Base-by-base conservation (phyloP, 371 early-diverging fungal species). In the Circinella umbellata region DNA sequence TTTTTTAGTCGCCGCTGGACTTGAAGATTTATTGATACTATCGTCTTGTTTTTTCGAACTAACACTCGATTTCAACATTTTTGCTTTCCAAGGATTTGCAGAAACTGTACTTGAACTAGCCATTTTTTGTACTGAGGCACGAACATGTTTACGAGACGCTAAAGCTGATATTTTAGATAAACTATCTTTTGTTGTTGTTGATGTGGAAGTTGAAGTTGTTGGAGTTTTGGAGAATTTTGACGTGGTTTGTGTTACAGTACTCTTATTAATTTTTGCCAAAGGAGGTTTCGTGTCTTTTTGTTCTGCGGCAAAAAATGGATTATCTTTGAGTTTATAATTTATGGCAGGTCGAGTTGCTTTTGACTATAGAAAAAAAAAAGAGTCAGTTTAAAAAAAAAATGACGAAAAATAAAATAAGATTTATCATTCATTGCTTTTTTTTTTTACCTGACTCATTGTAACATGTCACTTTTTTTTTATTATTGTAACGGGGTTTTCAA, bases 271-370 rank as follows among this genome's bases (percentile, higher is more conserved):
- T 36, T 48, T 64, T 27, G 48, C 65, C 53, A 64, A 42, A 57
- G 67, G 60, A 14, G 68, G 68, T 68, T 62, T 63, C 53, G 63
- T 53, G 53, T 68, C 63, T 57, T 57, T 57, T 57, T 57, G 27
- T 34, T 57, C 57, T 57, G 49, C 54, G 20, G 67, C 69, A 60
- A 70, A 61, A 55, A 70, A 70, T 15, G 70, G 70, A 53, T 70
- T 70, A 35, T 70, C 70, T 61, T 70, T 70, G 61, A 70, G 70
- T 38, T 70, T 70, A 55, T 70, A 64, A 60, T 70, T 64, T n/a
- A 70, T 38, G 14, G 55, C 37, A 53, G 55, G 69, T 35, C 57
- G 63, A 42, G 42, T 42, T 42, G 42, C 42, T 42, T 42, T 42
- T 9, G 42, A 42, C 42, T 42, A 42, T 53, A 15, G 1, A 6